Conservation (phyloP, 2,329 filamentous ascomycete species). For the Pestalotiopsis sp. region DNA sequence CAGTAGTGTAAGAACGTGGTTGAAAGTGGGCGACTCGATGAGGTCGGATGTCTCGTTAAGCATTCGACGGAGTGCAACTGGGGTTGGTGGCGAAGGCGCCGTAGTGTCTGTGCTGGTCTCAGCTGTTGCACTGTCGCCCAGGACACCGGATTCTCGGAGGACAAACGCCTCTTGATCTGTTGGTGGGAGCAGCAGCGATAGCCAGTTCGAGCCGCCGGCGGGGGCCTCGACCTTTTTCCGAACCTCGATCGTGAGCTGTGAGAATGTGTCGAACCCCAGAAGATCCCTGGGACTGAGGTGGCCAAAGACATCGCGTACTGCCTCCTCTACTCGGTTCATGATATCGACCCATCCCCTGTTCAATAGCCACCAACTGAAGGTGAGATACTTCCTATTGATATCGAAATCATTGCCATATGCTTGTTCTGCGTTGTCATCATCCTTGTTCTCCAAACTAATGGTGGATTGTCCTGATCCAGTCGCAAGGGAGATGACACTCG, state of each 20-base stretch:
- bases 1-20: constrained; percentile 80
- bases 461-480: constrained; percentile 72
- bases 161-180: constrained; percentile 79
- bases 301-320: constrained; percentile 90
- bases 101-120: constrained; percentile 31
- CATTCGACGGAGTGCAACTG: constrained; percentile 72
- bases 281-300: constrained; percentile 86
- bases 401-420: constrained; percentile 92
- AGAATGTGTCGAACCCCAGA: constrained; percentile 78
- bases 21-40: constrained; percentile 90
- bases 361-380: constrained; percentile 97
- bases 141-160: constrained; percentile 82
- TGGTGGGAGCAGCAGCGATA: constrained; percentile 81
- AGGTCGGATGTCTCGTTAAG: constrained; percentile 96
- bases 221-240: constrained; percentile 77
- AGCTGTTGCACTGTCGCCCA: constrained; percentile 51
- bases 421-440: constrained; percentile 83
- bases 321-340: constrained; percentile 78
- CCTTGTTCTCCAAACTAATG: constrained; percentile 91
- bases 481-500: constrained; percentile 89
- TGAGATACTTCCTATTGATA: constrained; percentile 91
- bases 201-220: constrained; percentile 67
- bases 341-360: constrained; percentile 87
- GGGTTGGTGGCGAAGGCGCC: constrained; percentile 44
- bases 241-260: constrained; percentile 79